These are phyloP conservation scores for Blastocystis sp. DNA, from an alignment of 352 stramenopile genomes.

Conservation along the genomic window DNA sequence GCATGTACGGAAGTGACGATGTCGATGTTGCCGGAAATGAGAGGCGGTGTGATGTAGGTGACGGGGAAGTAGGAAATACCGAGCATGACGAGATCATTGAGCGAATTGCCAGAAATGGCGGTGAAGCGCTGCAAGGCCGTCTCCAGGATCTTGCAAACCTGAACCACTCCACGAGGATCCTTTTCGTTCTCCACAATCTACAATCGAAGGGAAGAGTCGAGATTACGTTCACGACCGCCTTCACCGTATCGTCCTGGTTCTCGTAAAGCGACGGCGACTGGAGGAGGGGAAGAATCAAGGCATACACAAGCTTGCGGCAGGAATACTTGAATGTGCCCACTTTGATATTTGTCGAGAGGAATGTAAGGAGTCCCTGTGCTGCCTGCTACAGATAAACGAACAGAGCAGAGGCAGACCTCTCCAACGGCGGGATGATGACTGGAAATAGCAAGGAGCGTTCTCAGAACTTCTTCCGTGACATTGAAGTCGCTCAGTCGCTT, in stretches of 20 bases:
- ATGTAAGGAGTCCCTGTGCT: background rate
- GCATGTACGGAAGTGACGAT: conserved; percentile 18
- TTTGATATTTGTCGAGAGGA: conserved; percentile 15
- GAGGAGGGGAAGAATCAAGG: conserved; percentile 4
- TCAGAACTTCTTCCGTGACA: conserved; percentile 33
- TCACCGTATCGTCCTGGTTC: conserved; percentile 10
- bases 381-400: conserved; percentile 3
- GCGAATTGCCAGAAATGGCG: background rate
- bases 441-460: background rate
- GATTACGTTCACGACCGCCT: background rate
- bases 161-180: conserved; percentile 47
- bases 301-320: conserved; percentile 12
- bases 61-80: conserved; percentile 46
- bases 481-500: conserved; percentile 35
- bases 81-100: conserved; percentile 57
- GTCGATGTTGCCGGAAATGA: conserved; percentile 39
- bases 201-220: background rate
- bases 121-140: background rate
- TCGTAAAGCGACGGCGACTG: background rate
- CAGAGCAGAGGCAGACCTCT: background rate
- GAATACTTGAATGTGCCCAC: conserved; percentile 56
- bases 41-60: conserved; percentile 55
- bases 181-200: conserved; percentile 61
- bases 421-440: background rate
- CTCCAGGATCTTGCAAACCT: conserved; percentile 46